Percentiles rank a stretch among this genome's conserved stretches.
These are phyloP conservation scores for Curvularia hawaiiensis DNA, from an alignment of 2,329 filamentous ascomycete species.

Conservation along the genomic window DNA sequence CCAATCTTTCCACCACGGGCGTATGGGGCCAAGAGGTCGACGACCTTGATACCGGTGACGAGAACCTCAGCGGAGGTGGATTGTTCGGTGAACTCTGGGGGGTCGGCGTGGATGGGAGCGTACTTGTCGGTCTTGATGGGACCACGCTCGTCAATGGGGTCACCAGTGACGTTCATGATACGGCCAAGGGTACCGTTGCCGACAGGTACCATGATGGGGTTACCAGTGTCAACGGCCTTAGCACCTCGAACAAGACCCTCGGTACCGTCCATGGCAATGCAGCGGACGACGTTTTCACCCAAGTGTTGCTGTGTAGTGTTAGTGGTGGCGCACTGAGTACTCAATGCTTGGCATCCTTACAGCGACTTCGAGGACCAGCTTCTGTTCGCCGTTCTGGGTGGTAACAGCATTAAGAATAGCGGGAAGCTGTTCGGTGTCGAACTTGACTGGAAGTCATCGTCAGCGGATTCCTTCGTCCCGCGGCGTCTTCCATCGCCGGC, in stretches of 20 bases:
- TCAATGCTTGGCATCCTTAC: constrained; percentile 63
- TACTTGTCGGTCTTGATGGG: constrained; percentile 93
- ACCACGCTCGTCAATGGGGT: constrained; percentile 99
- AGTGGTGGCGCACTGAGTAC: constrained; percentile 32
- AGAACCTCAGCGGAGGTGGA: constrained; percentile 96
- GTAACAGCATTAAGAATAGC: constrained; percentile 96
- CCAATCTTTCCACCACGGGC: constrained; percentile 99
- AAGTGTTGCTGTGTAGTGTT: constrained; percentile 82
- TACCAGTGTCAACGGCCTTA: constrained; percentile 84
- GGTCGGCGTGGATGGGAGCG: constrained; percentile 91
- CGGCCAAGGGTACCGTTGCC: constrained; percentile 91
- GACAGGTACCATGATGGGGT: constrained; percentile 95
- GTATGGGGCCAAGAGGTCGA: constrained; percentile 98
- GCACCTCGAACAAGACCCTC: constrained; percentile 98
- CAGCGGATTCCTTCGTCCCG: no score
- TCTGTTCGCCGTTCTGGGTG: constrained; percentile 89
- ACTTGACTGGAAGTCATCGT: constrained; percentile 76
- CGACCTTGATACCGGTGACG: constrained; percentile 99
- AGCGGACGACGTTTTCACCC: constrained; percentile 98
- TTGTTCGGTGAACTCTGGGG: constrained; percentile 92
- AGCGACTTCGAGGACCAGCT: constrained; percentile 94
- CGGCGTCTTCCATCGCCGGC: no score
- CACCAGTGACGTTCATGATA: constrained; percentile 99
- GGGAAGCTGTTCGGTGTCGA: constrained; percentile 90
- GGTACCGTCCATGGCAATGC: constrained; percentile 99